Base-by-base conservation (phyloP, 495 filamentous ascomycete genomes). In the Xylaria grammica region DNA sequence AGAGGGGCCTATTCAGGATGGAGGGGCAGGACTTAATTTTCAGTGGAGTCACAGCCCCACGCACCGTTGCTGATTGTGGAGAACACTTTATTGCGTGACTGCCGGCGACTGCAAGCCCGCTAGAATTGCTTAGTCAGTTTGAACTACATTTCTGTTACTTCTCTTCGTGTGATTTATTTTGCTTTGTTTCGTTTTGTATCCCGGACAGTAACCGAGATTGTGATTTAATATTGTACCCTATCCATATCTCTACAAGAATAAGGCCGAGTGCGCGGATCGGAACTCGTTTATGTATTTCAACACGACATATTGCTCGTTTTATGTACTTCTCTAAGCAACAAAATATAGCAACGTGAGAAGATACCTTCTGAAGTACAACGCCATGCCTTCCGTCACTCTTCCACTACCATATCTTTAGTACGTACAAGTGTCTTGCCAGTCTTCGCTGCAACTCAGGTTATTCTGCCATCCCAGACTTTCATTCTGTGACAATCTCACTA, bases 11-110 rank as follows among this genome's bases (percentile, higher is more conserved):
- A 56, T 38, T 17, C 20, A 8, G 46, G 48, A 52, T 38, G 46
- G 40, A 49, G 68, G 65, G 65, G 67, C 68, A 59, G 55, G 59
- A 60, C 34, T 61, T 52, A 29, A 20, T 40, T 59, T 59, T 59
- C 3, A 27, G 55, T 48, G 55, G 45, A 19, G 40, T 32, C 27
- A 11, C 17, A n/a, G 17, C n/a, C 1, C 19, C 11, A 34, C 15
- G 17, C 17, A 3, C 40, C 5, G 17, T n/a, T 44, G 6, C 50
- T 53, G 50, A 36, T 32, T 57, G 24, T 29, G 53, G 53, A 19
- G 34, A 19, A 44, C 32, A 11, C 32, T 36, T n/a, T n/a, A n/a
- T n/a, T n/a, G n/a, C n/a, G n/a, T n/a, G n/a, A n/a, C n/a, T n/a
- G n/a, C n/a, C n/a, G n/a, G n/a, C n/a, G n/a, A n/a, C n/a, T n/a